phyloP scores from a whole-genome alignment of 192 early-diverging fungal genomes.

The Umbelopsis vinacea region DNA sequence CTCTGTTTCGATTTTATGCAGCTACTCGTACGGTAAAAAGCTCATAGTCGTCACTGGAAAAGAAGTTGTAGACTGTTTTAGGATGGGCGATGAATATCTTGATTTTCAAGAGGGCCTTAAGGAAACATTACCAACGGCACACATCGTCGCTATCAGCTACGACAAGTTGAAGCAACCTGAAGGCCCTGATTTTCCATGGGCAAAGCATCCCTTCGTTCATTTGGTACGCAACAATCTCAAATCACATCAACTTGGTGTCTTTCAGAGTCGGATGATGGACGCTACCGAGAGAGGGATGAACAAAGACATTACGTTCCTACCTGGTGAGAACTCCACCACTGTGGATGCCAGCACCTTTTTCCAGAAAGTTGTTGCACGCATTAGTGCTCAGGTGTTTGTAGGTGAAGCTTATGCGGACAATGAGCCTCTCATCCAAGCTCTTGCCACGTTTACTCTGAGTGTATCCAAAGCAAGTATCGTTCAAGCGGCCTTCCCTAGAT shows the following conservation, averaged over 20 bases:
- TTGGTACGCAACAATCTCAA: conserved; percentile 25
- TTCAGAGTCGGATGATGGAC: conserved; percentile 18
- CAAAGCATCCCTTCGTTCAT: background rate
- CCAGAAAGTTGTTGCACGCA: background rate
- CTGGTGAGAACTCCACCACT: background rate
- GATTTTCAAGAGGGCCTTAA: background rate
- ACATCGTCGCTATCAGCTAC: background rate
- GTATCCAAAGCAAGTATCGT: conserved; percentile 23
- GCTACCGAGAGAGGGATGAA: conserved; percentile 7
- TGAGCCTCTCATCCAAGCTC: conserved; percentile 1
- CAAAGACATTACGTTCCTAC: background rate
- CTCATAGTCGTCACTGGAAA: background rate
- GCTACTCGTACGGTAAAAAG: background rate
- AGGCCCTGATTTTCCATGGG: background rate
- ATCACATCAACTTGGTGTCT: conserved; percentile 16
- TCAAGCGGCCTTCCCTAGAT: conserved; percentile 7
- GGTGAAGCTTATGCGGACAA: conserved; percentile 19
- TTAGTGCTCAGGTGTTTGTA: conserved; percentile 27
- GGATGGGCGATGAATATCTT: background rate
- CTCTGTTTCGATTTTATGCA: background rate
- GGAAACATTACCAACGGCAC: background rate
- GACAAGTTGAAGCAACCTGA: background rate
- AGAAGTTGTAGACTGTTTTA: background rate
- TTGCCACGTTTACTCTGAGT: conserved; percentile 27
- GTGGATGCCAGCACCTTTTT: conserved; percentile 12